Evolutionary conservation across 2,329 filamentous ascomycete genomes (phyloP).

Genomic region (Epichloe coenophiala): DNA sequence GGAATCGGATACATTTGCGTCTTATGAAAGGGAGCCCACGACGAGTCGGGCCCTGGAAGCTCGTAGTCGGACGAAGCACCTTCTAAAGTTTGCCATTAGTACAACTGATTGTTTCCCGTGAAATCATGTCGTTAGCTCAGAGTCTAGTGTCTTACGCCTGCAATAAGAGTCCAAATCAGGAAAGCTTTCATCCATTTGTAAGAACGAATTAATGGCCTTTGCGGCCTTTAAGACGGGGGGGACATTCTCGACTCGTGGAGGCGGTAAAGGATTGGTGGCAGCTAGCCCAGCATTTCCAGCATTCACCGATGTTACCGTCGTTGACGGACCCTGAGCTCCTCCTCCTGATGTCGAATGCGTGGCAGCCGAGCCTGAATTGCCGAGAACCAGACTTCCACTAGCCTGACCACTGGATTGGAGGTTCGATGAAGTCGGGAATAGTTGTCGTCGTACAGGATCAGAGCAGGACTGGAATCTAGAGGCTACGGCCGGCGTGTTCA

Average conservation of each 20-base stretch:
- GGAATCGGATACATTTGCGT: slow-evolving; percentile 80
- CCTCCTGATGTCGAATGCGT: neutral
- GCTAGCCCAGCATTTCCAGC: slow-evolving; percentile 16
- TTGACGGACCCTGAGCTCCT: slow-evolving; percentile 1
- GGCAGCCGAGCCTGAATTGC: neutral
- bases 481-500: slow-evolving; percentile 56
- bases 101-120: neutral
- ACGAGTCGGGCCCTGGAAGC: slow-evolving; percentile 47
- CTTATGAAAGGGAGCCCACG: slow-evolving; percentile 85
- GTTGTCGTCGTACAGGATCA: slow-evolving; percentile 37
- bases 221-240: slow-evolving; percentile 72
- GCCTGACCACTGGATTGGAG: slow-evolving; percentile 7
- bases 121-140: neutral
- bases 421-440: slow-evolving; percentile 28
- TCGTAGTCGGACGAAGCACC: slow-evolving; percentile 90
- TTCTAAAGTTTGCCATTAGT: slow-evolving; percentile 38
- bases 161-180: slow-evolving; percentile 85
- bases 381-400: slow-evolving; percentile 8
- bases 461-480: slow-evolving; percentile 30
- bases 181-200: slow-evolving; percentile 65
- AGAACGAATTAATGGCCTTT: slow-evolving; percentile 65
- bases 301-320: slow-evolving; percentile 13
- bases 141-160: slow-evolving; percentile 49
- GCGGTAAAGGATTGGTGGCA: slow-evolving; percentile 23
- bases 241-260: slow-evolving; percentile 36